Conservation (phyloP, 176 grass and related monocot genomes). For the Aegilops longissima region DNA sequence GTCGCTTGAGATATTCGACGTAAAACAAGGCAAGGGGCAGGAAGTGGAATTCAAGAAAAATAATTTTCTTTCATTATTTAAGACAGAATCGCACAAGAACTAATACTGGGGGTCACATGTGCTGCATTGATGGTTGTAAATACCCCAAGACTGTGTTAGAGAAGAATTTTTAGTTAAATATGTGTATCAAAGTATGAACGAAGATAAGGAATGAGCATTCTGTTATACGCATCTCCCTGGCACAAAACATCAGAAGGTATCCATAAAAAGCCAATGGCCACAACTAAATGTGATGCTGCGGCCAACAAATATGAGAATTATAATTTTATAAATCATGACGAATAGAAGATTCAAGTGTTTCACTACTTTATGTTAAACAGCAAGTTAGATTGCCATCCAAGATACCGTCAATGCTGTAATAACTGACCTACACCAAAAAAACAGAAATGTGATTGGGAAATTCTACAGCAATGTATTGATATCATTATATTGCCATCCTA, state of each 20-base stretch:
- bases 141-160: not conserved
- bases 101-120: not conserved
- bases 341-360: not conserved
- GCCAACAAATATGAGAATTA: not conserved
- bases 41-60: not conserved
- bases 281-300: not conserved
- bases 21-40: not conserved
- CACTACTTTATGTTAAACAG: not conserved
- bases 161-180: not conserved
- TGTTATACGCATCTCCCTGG: not conserved
- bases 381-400: not conserved
- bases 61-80: not conserved
- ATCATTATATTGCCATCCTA: too few species aligned
- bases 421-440: too few species aligned
- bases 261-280: not conserved
- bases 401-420: not conserved
- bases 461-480: too few species aligned
- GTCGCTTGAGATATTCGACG: conserved; percentile 4
- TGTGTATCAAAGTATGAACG: not conserved
- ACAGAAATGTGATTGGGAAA: too few species aligned
- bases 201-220: too few species aligned
- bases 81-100: conserved; percentile 3
- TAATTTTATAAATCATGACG: not conserved
- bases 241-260: conserved; percentile 2
- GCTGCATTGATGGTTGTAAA: not conserved